Evolutionary conservation across 495 filamentous ascomycete genomes (phyloP), one percentile per base, ranked within the genome.

Genomic region (Penicillium argentinense): DNA sequence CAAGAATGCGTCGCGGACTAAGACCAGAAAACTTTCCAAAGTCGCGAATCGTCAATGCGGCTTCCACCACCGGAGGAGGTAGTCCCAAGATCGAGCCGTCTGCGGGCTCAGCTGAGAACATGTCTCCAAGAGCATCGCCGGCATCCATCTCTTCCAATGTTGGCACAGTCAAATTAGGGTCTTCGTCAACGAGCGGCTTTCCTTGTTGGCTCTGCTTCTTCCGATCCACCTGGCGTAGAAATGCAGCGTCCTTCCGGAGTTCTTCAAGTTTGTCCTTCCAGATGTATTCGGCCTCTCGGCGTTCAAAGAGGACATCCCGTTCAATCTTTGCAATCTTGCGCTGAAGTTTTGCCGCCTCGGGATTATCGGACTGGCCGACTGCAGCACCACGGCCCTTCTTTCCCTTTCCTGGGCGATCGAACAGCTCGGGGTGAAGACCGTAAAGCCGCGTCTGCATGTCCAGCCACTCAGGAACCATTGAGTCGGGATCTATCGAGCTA

Each of bases 221-320:
- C 29, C 52, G 63, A 28, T 67, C 51, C 6, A 51, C 36, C 51
- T 56, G 65, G 44, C 64, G 71, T 38, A 50, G 47, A 47, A 69
- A 72, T 4, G 64, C 53, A n/a, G 64, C 71, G 40, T 82, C 77
- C 53, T 79, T 78, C 47, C 85, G 80, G 11, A 96, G 66, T n/a
- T 78, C 74, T 28, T 85, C 81, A 11, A 79, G 77, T 54, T 81
- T 81, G 1, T 72, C 64, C 42, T 71, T 75, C 93, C 93, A 98
- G 49, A 81, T 63, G 22, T 77, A 74, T 33, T 95, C 83, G 1
- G 91, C 91, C 46, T 87, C 74, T 37, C 78, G 73, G 41, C 80
- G 77, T 58, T 98, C 91, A 58, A 97, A 95, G 7, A 98, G 69
- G 2, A 93, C 76, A 58, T 98, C 93, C 9, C 83, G 83, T 53